Evolutionary conservation across 2,329 filamentous ascomycete genomes (phyloP).

Genomic region (Chaetothyriales sp.): DNA sequence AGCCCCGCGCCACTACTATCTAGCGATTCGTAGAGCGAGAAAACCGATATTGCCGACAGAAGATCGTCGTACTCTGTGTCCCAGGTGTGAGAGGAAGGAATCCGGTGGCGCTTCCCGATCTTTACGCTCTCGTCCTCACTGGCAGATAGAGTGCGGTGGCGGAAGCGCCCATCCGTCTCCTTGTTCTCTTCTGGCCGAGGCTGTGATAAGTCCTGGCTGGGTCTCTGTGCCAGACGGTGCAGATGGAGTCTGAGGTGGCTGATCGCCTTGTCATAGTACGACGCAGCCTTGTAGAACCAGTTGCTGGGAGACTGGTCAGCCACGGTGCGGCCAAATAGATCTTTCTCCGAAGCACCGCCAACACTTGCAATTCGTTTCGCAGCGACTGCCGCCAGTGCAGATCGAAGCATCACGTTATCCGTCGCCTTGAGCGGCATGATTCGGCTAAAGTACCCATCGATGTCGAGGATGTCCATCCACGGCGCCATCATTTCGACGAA

Average conservation of each 20-base stretch:
- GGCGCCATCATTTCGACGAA: constrained; percentile 24
- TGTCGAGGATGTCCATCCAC: constrained; percentile 29
- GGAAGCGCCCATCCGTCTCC: neutral
- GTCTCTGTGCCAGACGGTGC: constrained; percentile 16
- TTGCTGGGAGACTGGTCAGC: constrained; percentile 20
- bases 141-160: constrained; percentile 16
- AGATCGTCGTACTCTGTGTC: constrained; percentile 41
- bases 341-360: neutral
- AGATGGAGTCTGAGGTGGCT: constrained; percentile 32
- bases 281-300: constrained; percentile 45
- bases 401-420: constrained; percentile 22
- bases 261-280: constrained; percentile 45
- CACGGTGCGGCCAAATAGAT: neutral
- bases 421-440: constrained; percentile 26
- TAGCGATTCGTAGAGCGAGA: constrained; percentile 54
- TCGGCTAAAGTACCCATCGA: constrained; percentile 25
- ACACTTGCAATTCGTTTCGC: constrained; percentile 24
- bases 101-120: neutral
- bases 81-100: neutral
- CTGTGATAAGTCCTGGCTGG: neutral
- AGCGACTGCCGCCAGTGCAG: constrained; percentile 25
- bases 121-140: neutral
- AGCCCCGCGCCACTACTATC: constrained; percentile 49
- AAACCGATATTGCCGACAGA: constrained; percentile 48
- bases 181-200: neutral